Base-by-base conservation (phyloP, 2,329 filamentous ascomycete species). In the Drechslerella stenobrocha region DNA sequence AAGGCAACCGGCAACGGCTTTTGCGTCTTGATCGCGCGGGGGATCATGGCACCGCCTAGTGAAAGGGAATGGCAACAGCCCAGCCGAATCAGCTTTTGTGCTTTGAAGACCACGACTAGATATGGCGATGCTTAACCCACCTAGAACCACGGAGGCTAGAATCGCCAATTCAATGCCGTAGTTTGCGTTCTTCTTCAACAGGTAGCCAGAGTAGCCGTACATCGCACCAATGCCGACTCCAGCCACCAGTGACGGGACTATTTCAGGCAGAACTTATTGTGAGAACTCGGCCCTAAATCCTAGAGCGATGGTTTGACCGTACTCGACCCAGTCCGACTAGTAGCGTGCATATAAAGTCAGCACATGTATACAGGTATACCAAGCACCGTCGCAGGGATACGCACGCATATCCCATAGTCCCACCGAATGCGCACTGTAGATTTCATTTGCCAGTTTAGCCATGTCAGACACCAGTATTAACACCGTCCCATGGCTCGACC, bases 121-220 rank as follows among this genome's bases (percentile, higher is more conserved):
- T 3, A 22, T 32, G 24, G 24, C 23, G 35, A n/a, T 13, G 5
- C 15, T n/a, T n/a, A n/a, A 52, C 50, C 47, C 35, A 67, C 63
- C 92, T 32, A 98, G 82, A 23, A 97, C 79, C n/a, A 90, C 74
- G 0, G 89, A 95, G 2, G 93, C 93, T 42, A 96, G 80, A 7
- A 98, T 82, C n/a, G 87, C 89, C 42, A 96, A 80, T 78, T 97
- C 93, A 72, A 95, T 79, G 70, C 92, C 93, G 76, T 93, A 96
- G 2, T 88, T 76, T 75, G 90, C 82, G 69, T 82, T 80, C 73
- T 84, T 86, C 73, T 87, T 85, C 70, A 96, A 85, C 64, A 91
- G 88, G 74, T 88, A 86, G 71, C 87, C 91, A 70, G 90, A 89
- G 42, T 96, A 80, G 22, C 85, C 85, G 77, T 98, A 87, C 55